Evolutionary conservation across 768 basidiomycete species (phyloP), one percentile per base, ranked within the genome.

Genomic region (Suillus discolor): DNA sequence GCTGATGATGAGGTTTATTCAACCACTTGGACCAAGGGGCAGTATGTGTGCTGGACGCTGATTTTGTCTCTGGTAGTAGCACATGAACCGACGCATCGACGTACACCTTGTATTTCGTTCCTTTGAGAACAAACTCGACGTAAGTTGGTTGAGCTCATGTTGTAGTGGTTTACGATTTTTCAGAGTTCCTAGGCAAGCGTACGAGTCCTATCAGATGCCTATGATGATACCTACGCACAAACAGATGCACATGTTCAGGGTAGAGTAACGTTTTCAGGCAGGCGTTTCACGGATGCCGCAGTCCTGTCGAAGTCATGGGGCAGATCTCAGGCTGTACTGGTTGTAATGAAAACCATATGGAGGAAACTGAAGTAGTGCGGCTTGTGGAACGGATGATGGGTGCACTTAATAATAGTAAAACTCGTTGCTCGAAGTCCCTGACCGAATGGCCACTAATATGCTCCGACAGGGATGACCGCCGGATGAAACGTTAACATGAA

Each of bases 211-310:
- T 72, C 53, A 86, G 73, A 49, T 83, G 79, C 47, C 4, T 73
- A 38, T 74, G 73, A 31, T 31, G 31, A 31, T 31, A 31, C 31
- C 31, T 31, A 31, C 31, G 0, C 25, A 77, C 62, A 67, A 84
- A 83, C 34, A 78, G 71, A 23, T 25, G 78, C 73, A 18, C 81
- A 74, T 8, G 79, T 73, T 16, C 84, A 84, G 13, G 86, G 83
- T 83, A 31, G 31, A 31, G 31, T 31, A 31, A 31, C 31, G 31
- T 31, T 84, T 9, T 83, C 77, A 41, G 91, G 77, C 41, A 90
- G 80, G 60, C 79, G 80, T 59, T 85, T 82, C 3, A 79, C 74
- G 5, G 82, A 77, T 25, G 74, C 70, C 31, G 31, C 31, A 18
- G 81, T 78, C 57, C 82, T 74, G 78, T 31, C 31, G 4, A 31